phyloP scores from a whole-genome alignment of 805 yeast species.

The Suhomyces canberraensis region DNA sequence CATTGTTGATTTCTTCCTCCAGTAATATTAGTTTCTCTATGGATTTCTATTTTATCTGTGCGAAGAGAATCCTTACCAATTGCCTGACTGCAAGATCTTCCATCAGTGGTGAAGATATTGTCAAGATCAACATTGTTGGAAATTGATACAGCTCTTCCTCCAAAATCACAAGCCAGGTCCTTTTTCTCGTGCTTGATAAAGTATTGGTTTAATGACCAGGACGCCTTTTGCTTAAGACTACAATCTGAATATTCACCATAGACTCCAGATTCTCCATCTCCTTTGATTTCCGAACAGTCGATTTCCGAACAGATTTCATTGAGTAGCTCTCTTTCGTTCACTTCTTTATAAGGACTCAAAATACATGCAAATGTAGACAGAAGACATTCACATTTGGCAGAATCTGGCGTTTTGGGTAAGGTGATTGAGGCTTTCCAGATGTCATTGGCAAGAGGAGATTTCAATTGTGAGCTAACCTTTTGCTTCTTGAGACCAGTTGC shows the following conservation, averaged over 20 bases:
- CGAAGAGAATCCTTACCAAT: no score
- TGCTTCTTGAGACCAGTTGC: neutral
- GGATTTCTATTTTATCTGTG: no score
- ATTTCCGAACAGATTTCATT: conserved; percentile 33
- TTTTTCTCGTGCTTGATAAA: conserved; percentile 21
- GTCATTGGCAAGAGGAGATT: conserved; percentile 1
- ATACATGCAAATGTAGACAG: conserved; percentile 39
- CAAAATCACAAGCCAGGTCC: conserved; percentile 22
- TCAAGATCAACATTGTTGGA: no score
- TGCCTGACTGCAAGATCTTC: no score
- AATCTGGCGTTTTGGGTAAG: conserved; percentile 42
- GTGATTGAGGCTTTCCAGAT: conserved; percentile 18
- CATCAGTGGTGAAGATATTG: no score
- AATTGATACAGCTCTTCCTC: conserved; percentile 22
- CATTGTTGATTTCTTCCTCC: no score
- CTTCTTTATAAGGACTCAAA: conserved; percentile 21
- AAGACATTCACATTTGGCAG: conserved; percentile 43
- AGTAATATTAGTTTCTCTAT: no score
- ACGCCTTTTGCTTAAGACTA: conserved; percentile 32
- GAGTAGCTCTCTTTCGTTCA: conserved; percentile 20
- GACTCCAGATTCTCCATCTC: conserved; percentile 33
- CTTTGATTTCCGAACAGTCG: conserved; percentile 37
- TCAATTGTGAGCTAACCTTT: neutral
- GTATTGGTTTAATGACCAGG: conserved; percentile 40
- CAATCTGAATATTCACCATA: conserved; percentile 45